A percentile compares a stretch with the other conserved stretches of the same genome.
These are phyloP conservation scores for Aleurites moluccanus DNA, from an alignment of 441 rosid genomes.

Conservation along the genomic window DNA sequence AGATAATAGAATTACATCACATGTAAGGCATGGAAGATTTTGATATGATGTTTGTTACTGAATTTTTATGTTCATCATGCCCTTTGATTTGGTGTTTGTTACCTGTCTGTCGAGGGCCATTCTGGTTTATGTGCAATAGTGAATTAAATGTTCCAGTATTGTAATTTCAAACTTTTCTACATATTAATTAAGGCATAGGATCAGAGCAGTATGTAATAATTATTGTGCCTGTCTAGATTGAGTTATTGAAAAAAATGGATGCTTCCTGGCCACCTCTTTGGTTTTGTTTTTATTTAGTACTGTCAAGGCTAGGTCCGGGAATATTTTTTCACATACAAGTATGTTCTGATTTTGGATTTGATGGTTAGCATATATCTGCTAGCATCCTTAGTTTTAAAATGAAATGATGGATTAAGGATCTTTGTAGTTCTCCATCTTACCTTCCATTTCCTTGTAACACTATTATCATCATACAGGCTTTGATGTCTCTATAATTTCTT, in stretches of 20 bases:
- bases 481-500: conserved; percentile 31
- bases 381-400: background rate
- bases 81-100: background rate
- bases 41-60: background rate
- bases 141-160: background rate
- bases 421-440: background rate
- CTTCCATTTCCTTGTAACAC: conserved; percentile 11
- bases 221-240: background rate
- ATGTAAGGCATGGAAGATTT: background rate
- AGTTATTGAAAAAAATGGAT: background rate
- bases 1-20: background rate
- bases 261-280: background rate
- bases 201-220: background rate
- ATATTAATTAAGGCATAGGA: background rate
- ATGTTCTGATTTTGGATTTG: background rate
- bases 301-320: background rate
- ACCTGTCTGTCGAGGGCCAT: background rate
- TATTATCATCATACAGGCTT: conserved; percentile 6
- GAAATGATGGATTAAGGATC: background rate
- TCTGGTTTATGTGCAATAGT: background rate
- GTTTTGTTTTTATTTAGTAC: background rate
- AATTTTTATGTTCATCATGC: background rate
- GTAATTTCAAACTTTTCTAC: background rate
- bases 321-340: background rate
- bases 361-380: background rate